Conservation (phyloP, 1,284 basidiomycete species). For the Coriolopsis trogii region DNA sequence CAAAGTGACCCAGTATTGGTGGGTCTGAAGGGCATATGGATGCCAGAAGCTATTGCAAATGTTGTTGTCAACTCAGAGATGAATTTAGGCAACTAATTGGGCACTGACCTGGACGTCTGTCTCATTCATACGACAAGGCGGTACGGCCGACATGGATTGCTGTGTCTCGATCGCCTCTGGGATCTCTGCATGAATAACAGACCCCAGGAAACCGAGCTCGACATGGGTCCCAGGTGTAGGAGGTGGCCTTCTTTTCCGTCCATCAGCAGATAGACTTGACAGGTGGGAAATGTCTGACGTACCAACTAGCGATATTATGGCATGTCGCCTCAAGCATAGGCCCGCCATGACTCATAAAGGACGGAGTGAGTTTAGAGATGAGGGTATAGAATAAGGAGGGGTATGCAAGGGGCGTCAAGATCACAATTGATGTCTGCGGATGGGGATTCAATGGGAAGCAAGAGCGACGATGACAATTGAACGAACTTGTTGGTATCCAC, state of each 20-base stretch:
- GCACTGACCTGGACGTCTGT: constrained; percentile 25
- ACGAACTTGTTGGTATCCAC: constrained; percentile 86
- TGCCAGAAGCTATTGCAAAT: constrained; percentile 82
- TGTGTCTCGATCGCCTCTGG: constrained; percentile 74
- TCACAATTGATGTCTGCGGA: constrained; percentile 78
- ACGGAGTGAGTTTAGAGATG: constrained; percentile 72
- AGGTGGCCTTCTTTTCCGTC: constrained; percentile 68
- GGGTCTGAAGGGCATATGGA: constrained; percentile 71
- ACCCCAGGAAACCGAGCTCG: constrained; percentile 83
- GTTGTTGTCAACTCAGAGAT: too few species aligned
- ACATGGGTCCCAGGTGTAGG: constrained; percentile 62
- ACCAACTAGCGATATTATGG: constrained; percentile 87
- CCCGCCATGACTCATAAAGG: constrained; percentile 75
- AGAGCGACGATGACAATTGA: background rate
- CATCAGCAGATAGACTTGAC: constrained; percentile 15
- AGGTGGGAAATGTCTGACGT: constrained; percentile 32
- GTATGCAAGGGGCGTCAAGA: constrained; percentile 84
- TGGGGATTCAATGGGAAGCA: background rate
- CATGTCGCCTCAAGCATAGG: constrained; percentile 87
- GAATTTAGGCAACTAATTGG: too few species aligned
- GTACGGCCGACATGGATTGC: constrained; percentile 50
- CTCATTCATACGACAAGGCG: constrained; percentile 19
- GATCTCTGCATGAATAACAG: constrained; percentile 71
- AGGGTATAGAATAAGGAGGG: constrained; percentile 81
- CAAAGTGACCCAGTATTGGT: constrained; percentile 75